Evolutionary conservation across 1,139 yeast genomes (phyloP), one percentile per base, ranked within the genome.

Genomic region (Sugiyamaella paludigena): DNA sequence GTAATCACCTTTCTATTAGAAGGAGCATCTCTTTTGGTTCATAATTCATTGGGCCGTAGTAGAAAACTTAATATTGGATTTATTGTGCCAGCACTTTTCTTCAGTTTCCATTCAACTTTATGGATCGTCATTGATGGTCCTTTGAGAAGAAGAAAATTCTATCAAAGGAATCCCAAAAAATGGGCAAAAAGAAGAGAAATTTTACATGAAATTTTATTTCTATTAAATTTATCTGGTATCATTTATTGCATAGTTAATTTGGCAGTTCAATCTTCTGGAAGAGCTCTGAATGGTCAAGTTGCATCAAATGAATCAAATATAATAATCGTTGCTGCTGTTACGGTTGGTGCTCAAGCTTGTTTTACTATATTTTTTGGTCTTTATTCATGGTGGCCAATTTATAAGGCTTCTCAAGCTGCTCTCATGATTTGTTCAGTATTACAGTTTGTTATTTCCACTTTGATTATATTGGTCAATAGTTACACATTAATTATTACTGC

Each of bases 391-490:
- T 61, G 59, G 63, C 59, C 58, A 11, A 52, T 47, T 12, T 51
- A 37, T 39, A 54, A 61, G 53, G 55, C 58, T 8, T 60, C 62
- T 5, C 63, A 62, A 47, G 56, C 61, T 10, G 35, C 58, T 8
- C 49, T 65, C 27, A 37, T 60, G 34, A 53, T 58, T 16, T 51
- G 55, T 15, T 58, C 63, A 2, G 50, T 60, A 11, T 48, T 64
- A 35, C 61, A 62, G 40, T 50, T 64, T 40, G 50, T 64, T 10
- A 52, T 59, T 4, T 53, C 58, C 8, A 46, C 52, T 5, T 29
- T 56, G 9, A 36, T 55, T 26, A 39, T 57, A 12, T 53, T 52
- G 8, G 47, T 55, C 24, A 57, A 57, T 49, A 33, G 29, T 12
- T 24, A 28, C n/a, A 19, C 24, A 5, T 5, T 19, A 19, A 4